Evolutionary conservation across 169 alveolate species (phyloP).

Genomic region (Eimeria nieschulzi): DNA sequence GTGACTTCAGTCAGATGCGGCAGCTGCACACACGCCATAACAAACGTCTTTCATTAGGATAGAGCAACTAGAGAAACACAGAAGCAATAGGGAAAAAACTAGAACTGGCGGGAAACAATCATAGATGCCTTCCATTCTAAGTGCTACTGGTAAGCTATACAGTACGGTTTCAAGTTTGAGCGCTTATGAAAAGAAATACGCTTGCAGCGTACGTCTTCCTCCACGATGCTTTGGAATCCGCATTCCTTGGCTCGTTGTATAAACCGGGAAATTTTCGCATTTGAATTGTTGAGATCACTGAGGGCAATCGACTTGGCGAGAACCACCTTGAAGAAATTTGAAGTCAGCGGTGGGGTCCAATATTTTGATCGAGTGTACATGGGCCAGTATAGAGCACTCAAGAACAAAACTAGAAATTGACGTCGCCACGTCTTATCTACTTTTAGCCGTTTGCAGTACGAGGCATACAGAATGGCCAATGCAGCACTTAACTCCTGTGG

Average conservation of each 20-base stretch:
- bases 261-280: conserved; percentile 3
- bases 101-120: too few species aligned
- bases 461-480: conserved; percentile 24
- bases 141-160: too few species aligned
- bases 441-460: conserved; percentile 60
- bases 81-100: too few species aligned
- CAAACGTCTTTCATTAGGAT: too few species aligned
- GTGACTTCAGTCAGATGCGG: conserved; percentile 58
- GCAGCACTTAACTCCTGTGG: conserved; percentile 49
- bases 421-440: conserved; percentile 57
- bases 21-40: conserved; percentile 13
- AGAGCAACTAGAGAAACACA: too few species aligned
- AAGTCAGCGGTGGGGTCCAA: conserved; percentile 54
- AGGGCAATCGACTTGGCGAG: conserved; percentile 56
- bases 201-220: conserved; percentile 31
- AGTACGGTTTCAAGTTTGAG: too few species aligned
- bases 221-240: conserved; percentile 50
- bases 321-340: conserved; percentile 54
- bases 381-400: conserved; percentile 71
- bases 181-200: too few species aligned
- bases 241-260: conserved; percentile 34
- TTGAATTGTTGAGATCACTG: conserved; percentile 14
- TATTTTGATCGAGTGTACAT: conserved; percentile 63
- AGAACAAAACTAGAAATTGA: conserved; percentile 62
- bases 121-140: too few species aligned